Base-by-base conservation (phyloP, 306 rosid species). In the Neltuma alba region DNA sequence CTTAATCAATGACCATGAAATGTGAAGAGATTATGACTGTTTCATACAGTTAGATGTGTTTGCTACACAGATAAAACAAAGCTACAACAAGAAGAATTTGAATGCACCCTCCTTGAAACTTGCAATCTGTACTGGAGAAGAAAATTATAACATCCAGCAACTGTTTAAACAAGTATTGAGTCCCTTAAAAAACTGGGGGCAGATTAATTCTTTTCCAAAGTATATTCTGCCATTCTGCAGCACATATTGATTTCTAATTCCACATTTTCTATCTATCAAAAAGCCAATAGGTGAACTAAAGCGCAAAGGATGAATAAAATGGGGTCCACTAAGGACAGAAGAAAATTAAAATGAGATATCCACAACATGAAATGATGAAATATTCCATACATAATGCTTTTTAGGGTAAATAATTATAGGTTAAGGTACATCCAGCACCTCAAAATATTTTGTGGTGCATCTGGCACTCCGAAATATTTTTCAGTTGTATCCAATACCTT, bases 11-110 rank as follows among this genome's bases (percentile, higher is more conserved):
- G 76, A 31, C 47, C 42, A 16, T 36, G 58, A 54, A 52, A 20
- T 9, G 36, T 50, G 58, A 30, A 30, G 67, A 28, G n/a, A 28
- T 16, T 20, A 8, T 21, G 14, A 54, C 20, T 31, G 41, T 21
- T 52, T 44, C 58, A 41, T 62, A 31, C 64, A 76, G 47, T 76
- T 47, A 65, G 40, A 64, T 48, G 74, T 8, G 58, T 44, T 25
- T 15, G 40, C 63, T 60, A 14, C 44, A 31, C 62, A 16, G 60
- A 47, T 60, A 68, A 25, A 21, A 31, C 28, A 9, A 64, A 63
- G 40, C 74, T 42, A 40, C 74, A 67, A 41, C 61, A 37, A 50
- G 25, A 70, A 13, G 25, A 50, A 36, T 66, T n/a, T n/a, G n/a
- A n/a, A n/a, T n/a, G n/a, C n/a, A n/a, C n/a, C 13, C 31, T 36